These are phyloP conservation scores for Leccinum solheimii DNA, from an alignment of 1,284 basidiomycete species.

Conservation along the genomic window DNA sequence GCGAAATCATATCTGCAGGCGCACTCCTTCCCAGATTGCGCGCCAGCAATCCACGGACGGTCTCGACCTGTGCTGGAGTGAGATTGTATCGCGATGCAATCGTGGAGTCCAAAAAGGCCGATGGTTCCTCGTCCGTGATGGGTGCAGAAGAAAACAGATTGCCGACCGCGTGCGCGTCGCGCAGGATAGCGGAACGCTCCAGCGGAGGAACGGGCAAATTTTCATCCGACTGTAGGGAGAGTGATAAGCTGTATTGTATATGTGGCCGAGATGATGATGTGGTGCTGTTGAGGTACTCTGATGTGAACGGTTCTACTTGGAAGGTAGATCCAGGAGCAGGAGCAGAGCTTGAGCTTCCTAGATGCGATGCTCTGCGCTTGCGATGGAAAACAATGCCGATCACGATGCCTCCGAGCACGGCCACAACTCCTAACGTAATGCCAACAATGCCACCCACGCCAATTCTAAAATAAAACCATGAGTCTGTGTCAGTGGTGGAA, in stretches of 20 bases:
- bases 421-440: constrained; percentile 18
- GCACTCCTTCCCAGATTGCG: neutral
- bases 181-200: constrained; percentile 19
- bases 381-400: constrained; percentile 12
- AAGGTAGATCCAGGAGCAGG: neutral
- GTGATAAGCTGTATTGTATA: neutral
- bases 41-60: constrained; percentile 3
- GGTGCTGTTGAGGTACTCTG: neutral
- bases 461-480: constrained; percentile 6
- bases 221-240: neutral
- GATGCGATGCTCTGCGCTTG: neutral
- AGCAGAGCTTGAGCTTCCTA: neutral
- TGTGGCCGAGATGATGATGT: neutral
- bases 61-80: constrained; percentile 14
- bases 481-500: neutral
- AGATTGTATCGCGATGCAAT: constrained; percentile 1
- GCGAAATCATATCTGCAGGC: constrained; percentile 17
- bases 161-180: constrained; percentile 9
- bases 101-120: neutral
- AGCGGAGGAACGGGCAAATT: constrained; percentile 2
- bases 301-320: constrained; percentile 7
- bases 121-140: neutral
- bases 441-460: constrained; percentile 19
- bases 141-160: neutral
- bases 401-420: neutral